Evolutionary conservation across 495 filamentous ascomycete species (phyloP), one percentile per base, ranked within the genome.

Genomic region (Saxispiralis lemnorum): DNA sequence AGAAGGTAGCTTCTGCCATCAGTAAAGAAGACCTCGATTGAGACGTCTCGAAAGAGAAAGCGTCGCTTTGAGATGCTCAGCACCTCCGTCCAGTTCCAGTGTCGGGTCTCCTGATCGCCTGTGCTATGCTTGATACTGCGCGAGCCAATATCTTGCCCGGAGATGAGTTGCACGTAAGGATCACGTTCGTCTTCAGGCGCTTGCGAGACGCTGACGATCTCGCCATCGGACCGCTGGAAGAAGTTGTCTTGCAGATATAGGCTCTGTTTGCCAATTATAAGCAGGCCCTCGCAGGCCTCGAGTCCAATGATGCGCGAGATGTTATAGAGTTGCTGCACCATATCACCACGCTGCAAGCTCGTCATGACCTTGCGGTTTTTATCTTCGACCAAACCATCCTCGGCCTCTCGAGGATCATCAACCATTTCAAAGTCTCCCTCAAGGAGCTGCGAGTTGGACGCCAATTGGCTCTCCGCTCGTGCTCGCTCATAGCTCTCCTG

Each of bases 351-450:
- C 47, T 94, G 81, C 11, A 97, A 69, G 50, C 83, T 93, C 45
- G 89, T 70, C 83, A 96, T 86, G 38, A 97, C 89, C 61, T 92
- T 95, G 13, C 89, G 68, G 54, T 97, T 95, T 64, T 93, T 95
- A 56, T 97, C 89, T 61, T 96, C 89, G 5, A 52, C 33, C 53
- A 83, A 93, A 10, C 76, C 78, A 43, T 92, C 88, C 13, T 83
- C 72, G 37, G 77, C 83, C 38, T 83, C 75, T n/a, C 73, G 73
- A 6, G 79, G 78, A 45, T 94, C 87, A 46, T 93, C 84, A 32
- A 97, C 78, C 53, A 97, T 73, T 62, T 97, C 89, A 51, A 88
- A 97, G 41, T 86, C 88, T 39, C 95, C 89, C 41, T 93, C 87
- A 21, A 51, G 52, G 11, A 55, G 38, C 17, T 51, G 48, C 17